Percentiles rank a stretch among this genome's conserved stretches.
Conservation (phyloP, 208 protist species). For the Acanthamoeba culbertsoni region DNA sequence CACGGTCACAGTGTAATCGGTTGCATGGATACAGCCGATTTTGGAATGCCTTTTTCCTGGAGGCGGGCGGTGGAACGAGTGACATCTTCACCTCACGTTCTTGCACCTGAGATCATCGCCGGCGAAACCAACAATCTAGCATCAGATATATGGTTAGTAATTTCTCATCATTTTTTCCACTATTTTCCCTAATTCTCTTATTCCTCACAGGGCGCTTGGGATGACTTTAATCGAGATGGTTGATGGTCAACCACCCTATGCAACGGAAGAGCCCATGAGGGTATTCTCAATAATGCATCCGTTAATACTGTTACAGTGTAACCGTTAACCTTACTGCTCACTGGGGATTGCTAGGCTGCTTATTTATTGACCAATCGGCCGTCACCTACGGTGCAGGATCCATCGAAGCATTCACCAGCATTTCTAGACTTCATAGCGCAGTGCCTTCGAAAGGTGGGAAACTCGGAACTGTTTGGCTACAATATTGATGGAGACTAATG, state of each 20-base stretch:
- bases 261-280: slow-evolving; percentile 21
- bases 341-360: background rate
- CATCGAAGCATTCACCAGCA: background rate
- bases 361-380: slow-evolving; percentile 2
- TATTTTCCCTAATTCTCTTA: background rate
- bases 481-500: too few species aligned
- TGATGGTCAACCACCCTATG: slow-evolving; percentile 14
- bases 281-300: background rate
- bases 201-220: background rate
- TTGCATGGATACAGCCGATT: too few species aligned
- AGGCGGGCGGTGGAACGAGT: background rate
- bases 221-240: slow-evolving; percentile 37
- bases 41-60: background rate
- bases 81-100: background rate
- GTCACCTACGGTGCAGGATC: background rate
- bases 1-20: too few species aligned
- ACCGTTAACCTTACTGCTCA: background rate
- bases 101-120: background rate
- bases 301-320: background rate
- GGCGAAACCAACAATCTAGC: background rate
- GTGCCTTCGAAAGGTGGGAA: background rate
- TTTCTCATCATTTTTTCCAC: background rate
- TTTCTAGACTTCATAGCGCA: background rate
- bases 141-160: background rate
- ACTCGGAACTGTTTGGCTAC: background rate